These are phyloP conservation scores for Dictyostelium firmibasis DNA, from an alignment of 78 protist genomes.

Conservation along the genomic window DNA sequence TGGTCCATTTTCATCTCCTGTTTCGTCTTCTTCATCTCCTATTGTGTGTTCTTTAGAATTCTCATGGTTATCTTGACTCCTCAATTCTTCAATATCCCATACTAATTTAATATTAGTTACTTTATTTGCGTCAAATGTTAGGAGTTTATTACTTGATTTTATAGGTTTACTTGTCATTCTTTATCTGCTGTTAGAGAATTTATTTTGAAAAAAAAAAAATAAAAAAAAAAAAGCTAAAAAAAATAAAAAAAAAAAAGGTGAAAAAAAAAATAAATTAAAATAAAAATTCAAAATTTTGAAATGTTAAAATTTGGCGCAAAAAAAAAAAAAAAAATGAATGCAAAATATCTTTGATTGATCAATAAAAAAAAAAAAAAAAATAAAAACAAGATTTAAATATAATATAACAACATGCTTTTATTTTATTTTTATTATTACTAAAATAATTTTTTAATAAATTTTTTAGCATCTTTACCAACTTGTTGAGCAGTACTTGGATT, in stretches of 20 bases:
- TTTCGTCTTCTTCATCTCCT: background rate
- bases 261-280: no score
- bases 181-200: background rate
- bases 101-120: slow-evolving; percentile 14
- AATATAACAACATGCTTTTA: background rate
- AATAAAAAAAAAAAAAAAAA: no score
- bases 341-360: no score
- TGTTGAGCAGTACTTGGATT: background rate
- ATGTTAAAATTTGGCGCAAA: no score
- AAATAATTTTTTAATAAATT: background rate
- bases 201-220: background rate
- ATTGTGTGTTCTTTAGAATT: background rate
- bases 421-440: no score
- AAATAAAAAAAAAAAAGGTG: background rate
- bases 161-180: background rate
- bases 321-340: no score
- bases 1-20: background rate
- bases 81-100: slow-evolving; percentile 23
- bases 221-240: background rate
- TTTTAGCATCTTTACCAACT: background rate
- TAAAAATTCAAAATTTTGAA: no score
- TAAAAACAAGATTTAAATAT: no score
- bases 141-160: background rate
- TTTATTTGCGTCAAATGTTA: slow-evolving; percentile 35
- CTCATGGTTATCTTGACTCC: background rate